These are phyloP conservation scores for Candida tammaniensis DNA, from an alignment of 805 yeast species.

Conservation along the genomic window DNA sequence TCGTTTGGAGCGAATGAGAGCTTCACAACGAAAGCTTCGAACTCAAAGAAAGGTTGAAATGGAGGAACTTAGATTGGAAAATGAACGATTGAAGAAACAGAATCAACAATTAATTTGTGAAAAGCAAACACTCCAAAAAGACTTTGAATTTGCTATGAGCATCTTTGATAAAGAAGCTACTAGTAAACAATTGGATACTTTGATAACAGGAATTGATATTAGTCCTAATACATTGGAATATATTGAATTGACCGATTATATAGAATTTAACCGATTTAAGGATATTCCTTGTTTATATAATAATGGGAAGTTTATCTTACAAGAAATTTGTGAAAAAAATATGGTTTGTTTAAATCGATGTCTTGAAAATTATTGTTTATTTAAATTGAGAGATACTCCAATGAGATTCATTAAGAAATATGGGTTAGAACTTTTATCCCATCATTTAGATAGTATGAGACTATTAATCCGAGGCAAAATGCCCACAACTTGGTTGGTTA, in stretches of 20 bases:
- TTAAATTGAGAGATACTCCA: background rate
- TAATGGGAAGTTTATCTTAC: slow-evolving; percentile 2
- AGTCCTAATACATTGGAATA: background rate
- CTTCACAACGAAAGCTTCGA: slow-evolving; percentile 5
- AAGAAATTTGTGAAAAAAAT: slow-evolving; percentile 1
- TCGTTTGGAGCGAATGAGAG: no score
- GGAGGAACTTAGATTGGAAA: slow-evolving; percentile 1
- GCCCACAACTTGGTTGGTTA: slow-evolving; percentile 2
- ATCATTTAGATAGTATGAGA: background rate
- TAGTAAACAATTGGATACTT: slow-evolving; percentile 1
- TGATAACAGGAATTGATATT: background rate
- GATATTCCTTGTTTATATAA: background rate
- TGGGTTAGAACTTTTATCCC: slow-evolving; percentile 1
- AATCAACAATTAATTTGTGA: background rate
- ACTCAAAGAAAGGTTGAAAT: slow-evolving; percentile 3
- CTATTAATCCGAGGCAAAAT: background rate
- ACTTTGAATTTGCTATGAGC: background rate
- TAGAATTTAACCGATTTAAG: background rate
- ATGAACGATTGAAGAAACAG: background rate
- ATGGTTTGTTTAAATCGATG: slow-evolving; percentile 1
- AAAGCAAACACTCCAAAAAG: slow-evolving; percentile 1
- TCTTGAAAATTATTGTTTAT: background rate
- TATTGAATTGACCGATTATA: slow-evolving; percentile 1
- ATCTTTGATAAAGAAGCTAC: slow-evolving; percentile 4
- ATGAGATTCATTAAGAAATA: slow-evolving; percentile 3